Percentiles rank a stretch among this genome's conserved stretches.
phyloP scores from a whole-genome alignment of 345 rosid genomes.

The Hevea brasiliensis region DNA sequence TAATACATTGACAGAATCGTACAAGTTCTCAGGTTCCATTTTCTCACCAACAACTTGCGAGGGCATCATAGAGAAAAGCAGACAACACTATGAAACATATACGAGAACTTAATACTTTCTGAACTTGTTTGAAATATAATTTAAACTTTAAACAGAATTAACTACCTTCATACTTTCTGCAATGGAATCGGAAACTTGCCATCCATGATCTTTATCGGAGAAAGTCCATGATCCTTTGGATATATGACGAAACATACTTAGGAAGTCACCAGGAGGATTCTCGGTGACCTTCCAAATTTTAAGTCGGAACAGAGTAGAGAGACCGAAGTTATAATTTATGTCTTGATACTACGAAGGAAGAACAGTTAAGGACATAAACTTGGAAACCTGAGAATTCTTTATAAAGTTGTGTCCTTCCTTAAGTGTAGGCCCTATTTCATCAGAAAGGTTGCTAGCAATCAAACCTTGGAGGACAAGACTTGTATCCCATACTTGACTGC shows the following conservation, averaged over 20 bases:
- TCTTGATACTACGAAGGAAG: background rate
- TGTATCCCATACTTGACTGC: conserved; percentile 28
- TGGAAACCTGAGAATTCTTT: conserved; percentile 22
- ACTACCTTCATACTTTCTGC: conserved; percentile 29
- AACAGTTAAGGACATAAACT: background rate
- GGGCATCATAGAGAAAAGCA: conserved; percentile 34
- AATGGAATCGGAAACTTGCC: conserved; percentile 30
- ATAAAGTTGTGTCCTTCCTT: conserved; percentile 20
- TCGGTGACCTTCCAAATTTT: conserved; percentile 16
- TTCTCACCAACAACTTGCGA: conserved; percentile 32
- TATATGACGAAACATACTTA: conserved; percentile 16
- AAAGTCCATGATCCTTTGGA: conserved; percentile 25
- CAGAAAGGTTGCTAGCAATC: conserved; percentile 9
- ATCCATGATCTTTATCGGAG: conserved; percentile 27
- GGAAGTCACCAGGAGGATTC: conserved; percentile 20
- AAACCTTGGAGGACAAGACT: conserved; percentile 21
- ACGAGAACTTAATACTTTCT: too few species aligned
- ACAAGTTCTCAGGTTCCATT: conserved; percentile 26
- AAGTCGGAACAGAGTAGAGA: too few species aligned
- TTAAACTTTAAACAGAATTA: background rate
- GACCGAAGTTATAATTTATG: background rate
- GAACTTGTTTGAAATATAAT: too few species aligned
- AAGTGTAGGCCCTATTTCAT: conserved; percentile 14
- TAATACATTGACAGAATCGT: conserved; percentile 36
- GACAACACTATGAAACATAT: conserved; percentile 26